These are phyloP conservation scores for Aspergillus neoniger DNA, from an alignment of 2,329 filamentous ascomycete genomes.

Conservation along the genomic window DNA sequence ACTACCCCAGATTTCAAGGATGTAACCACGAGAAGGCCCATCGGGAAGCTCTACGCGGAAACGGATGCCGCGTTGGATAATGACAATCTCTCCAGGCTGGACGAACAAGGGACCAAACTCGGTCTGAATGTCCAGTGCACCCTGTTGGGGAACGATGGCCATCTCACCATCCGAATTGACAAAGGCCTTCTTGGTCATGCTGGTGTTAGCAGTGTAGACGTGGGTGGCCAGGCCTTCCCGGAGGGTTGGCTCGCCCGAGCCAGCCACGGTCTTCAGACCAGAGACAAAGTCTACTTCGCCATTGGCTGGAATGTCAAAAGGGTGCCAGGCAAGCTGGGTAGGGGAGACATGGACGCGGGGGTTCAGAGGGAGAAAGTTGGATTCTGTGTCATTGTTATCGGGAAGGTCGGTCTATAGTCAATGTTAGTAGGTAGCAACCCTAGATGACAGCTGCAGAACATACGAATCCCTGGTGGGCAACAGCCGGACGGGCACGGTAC, in stretches of 20 bases:
- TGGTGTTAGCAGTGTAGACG: conserved; percentile 58
- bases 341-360: conserved; percentile 58
- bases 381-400: conserved; percentile 37
- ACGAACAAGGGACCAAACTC: conserved; percentile 66
- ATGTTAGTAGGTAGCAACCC: neutral
- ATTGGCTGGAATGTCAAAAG: conserved; percentile 53
- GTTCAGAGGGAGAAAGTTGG: conserved; percentile 44
- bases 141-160: conserved; percentile 66
- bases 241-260: conserved; percentile 59
- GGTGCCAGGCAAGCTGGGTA: conserved; percentile 60
- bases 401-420: conserved; percentile 50
- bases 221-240: conserved; percentile 59
- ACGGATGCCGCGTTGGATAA: conserved; percentile 67
- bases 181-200: conserved; percentile 60
- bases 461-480: conserved; percentile 57
- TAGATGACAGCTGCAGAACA: neutral
- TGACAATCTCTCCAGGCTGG: conserved; percentile 66
- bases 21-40: conserved; percentile 65
- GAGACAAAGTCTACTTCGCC: conserved; percentile 59
- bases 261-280: conserved; percentile 56
- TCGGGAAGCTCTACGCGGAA: conserved; percentile 63
- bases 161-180: conserved; percentile 67
- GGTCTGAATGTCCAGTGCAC: conserved; percentile 67
- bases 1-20: conserved; percentile 66
- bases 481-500: conserved; percentile 58